Conservation (phyloP, 805 yeast genomes). For the Spencermartinsiella europaea region DNA sequence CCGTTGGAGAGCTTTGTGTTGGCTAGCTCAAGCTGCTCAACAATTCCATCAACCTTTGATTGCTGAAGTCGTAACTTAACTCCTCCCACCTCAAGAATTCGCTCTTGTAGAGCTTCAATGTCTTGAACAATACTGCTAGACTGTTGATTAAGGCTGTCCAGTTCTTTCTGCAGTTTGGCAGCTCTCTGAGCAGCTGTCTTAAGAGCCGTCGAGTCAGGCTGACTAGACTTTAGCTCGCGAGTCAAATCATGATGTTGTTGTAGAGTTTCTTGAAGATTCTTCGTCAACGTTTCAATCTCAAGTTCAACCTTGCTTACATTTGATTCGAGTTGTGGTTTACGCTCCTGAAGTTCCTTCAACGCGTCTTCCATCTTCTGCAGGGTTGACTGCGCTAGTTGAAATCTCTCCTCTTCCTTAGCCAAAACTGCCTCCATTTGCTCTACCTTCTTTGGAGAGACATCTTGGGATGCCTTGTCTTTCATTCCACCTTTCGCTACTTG, state of each 20-base stretch:
- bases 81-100: conserved; percentile 90
- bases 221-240: conserved; percentile 22
- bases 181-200: conserved; percentile 34
- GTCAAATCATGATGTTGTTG: conserved; percentile 35
- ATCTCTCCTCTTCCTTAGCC: conserved; percentile 48
- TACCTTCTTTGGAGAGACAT: conserved; percentile 54
- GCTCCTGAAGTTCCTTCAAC: conserved; percentile 53
- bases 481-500: conserved; percentile 67
- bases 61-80: conserved; percentile 72
- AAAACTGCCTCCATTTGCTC: conserved; percentile 49
- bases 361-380: conserved; percentile 56
- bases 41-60: conserved; percentile 72
- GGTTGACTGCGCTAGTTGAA: conserved; percentile 39
- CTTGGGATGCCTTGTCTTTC: conserved; percentile 36
- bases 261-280: conserved; percentile 48
- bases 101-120: conserved; percentile 60
- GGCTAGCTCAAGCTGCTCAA: conserved; percentile 58
- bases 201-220: conserved; percentile 30
- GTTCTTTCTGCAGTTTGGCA: conserved; percentile 36
- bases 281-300: conserved; percentile 57
- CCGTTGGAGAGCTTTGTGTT: conserved; percentile 54
- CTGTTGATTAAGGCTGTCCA: conserved; percentile 43
- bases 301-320: conserved; percentile 53
- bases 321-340: conserved; percentile 64
- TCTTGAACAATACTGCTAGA: conserved; percentile 51